A percentile compares a stretch with the other conserved stretches of the same genome.
Evolutionary conservation across 352 stramenopile species (phyloP).

Genomic region (Globisporangium recalcitrans): DNA sequence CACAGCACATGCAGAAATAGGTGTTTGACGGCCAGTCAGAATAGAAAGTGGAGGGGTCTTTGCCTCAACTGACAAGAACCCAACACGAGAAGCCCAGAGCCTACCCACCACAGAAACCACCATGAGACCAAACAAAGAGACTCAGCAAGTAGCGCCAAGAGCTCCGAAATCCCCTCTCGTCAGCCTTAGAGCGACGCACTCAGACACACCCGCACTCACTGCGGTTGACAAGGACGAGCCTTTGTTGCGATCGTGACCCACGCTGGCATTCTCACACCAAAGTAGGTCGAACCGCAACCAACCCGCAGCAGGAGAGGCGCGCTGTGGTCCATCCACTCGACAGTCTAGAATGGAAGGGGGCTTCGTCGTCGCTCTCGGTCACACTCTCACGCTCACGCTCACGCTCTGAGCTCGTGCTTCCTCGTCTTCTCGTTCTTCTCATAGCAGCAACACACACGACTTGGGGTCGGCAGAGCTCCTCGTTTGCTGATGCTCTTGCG

Average conservation of each 20-base stretch:
- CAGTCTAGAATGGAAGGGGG: neutral
- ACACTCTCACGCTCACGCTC: no score
- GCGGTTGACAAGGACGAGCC: constrained; percentile 52
- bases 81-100: neutral
- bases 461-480: neutral
- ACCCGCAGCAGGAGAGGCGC: neutral
- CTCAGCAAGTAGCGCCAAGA: neutral
- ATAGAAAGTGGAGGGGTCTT: neutral
- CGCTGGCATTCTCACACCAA: neutral
- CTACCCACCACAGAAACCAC: neutral
- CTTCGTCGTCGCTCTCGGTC: neutral
- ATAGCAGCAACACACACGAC: neutral
- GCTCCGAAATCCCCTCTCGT: neutral
- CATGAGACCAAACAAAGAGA: neutral
- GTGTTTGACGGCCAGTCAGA: constrained; percentile 9
- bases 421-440: neutral
- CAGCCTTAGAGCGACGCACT: neutral
- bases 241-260: constrained; percentile 62
- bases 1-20: neutral
- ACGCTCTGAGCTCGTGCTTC: neutral
- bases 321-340: neutral
- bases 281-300: constrained; percentile 8
- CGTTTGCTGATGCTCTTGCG: neutral
- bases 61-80: no score
- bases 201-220: neutral